These are phyloP conservation scores for Diplodia scrobiculata DNA, from an alignment of 2,329 filamentous ascomycete genomes.

Conservation along the genomic window DNA sequence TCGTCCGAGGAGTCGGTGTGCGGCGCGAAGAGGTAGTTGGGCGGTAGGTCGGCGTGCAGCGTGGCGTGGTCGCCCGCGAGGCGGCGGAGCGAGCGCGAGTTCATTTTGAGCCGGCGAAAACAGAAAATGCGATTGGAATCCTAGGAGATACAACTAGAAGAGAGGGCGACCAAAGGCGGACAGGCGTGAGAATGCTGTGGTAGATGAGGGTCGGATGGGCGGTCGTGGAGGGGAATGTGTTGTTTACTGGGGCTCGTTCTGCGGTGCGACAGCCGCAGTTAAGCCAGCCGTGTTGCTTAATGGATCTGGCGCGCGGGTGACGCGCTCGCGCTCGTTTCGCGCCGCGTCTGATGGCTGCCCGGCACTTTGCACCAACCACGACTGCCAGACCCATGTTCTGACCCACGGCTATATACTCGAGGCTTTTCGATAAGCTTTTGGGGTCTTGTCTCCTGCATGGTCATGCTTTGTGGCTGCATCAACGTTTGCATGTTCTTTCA, in stretches of 20 bases:
- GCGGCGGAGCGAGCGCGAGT: constrained; percentile 57
- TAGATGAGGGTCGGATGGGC: not conserved
- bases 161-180: not conserved
- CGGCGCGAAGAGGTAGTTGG: constrained; percentile 62
- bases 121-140: not conserved
- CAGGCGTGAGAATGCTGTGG: not conserved
- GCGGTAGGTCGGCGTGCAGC: constrained; percentile 59
- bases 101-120: constrained; percentile 35
- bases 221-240: constrained; percentile 12
- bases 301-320: constrained; percentile 21
- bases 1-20: constrained; percentile 42
- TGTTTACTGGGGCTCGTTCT: constrained; percentile 10
- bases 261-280: constrained; percentile 26
- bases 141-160: not conserved
- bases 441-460: not conserved
- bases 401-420: not conserved
- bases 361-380: not conserved
- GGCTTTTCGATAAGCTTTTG: not conserved
- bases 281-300: constrained; percentile 9
- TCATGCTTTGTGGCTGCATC: not conserved
- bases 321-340: constrained; percentile 20
- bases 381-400: not conserved
- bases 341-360: constrained; percentile 9
- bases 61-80: constrained; percentile 62
- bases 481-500: constrained; percentile 2